Base-by-base conservation (phyloP, 768 basidiomycete genomes). In the Amanita muscaria region DNA sequence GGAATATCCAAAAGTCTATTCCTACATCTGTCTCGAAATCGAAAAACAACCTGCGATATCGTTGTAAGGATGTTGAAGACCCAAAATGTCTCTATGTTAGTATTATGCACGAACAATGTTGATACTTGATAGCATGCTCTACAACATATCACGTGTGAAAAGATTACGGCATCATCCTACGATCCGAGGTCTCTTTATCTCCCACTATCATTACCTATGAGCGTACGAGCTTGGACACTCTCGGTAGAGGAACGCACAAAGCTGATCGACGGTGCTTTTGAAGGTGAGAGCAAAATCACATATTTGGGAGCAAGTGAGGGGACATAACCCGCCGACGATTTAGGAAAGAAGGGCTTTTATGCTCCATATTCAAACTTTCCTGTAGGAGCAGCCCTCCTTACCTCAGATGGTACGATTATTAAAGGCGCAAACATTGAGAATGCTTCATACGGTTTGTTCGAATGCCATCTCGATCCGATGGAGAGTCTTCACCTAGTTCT, bases 361-460 rank as follows among this genome's bases (percentile, higher is more conserved):
- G 76, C 68, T 25, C 88, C 80, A 0, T 98, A 96, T 64, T 92
- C 90, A 22, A 83, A 89, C 23, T 96, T 99, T 58, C 79, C 83
- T 6, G 94, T 97, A 12, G 94, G 94, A 0, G 93, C 92, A 0
- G 88, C 91, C 1, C 63, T 97, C 9, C 63, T 97, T 14, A 67
- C 80, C 2, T 57, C 73, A 0, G 76, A 83, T 32, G 88, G 88
- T 0, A 60, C 67, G 7, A 75, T 94, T 16, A 77, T 94, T 47
- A 82, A 76, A 49, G 92, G 94, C 4, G 83, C 85, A 23, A 97
- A 96, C 59, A 74, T 98, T 49, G 96, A 99, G 67, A 97, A 96
- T 55, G 91, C 90, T 0, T 84, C 86, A 0, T 88, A 89, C 55
- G 91, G 93, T 92, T 47, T n/a, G 68, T 54, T 5, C 19, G 61